Conservation (phyloP, 2,329 filamentous ascomycete genomes). For the Penicillium sumatraense region DNA sequence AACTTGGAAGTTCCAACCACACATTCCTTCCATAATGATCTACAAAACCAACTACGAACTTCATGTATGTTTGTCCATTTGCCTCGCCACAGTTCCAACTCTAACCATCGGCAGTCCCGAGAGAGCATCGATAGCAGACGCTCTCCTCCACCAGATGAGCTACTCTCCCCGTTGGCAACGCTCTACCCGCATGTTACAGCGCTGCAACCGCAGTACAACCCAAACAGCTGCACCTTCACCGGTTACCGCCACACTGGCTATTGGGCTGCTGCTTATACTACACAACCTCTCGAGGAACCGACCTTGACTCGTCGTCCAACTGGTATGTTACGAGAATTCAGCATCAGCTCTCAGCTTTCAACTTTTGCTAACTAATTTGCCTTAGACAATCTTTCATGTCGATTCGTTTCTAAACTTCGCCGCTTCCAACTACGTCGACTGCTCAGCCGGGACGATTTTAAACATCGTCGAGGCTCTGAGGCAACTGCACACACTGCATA, state of each 20-base stretch:
- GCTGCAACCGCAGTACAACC: slow-evolving; percentile 39
- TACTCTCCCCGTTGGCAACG: slow-evolving; percentile 36
- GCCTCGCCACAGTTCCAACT: not conserved
- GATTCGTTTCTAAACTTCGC: slow-evolving; percentile 39
- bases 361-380: slow-evolving; percentile 13
- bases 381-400: slow-evolving; percentile 31
- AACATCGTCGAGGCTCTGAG: slow-evolving; percentile 25
- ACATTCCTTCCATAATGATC: slow-evolving; percentile 30
- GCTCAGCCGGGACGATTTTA: slow-evolving; percentile 38
- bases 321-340: slow-evolving; percentile 27
- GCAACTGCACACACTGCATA: slow-evolving; percentile 7
- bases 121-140: slow-evolving; percentile 33
- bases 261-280: slow-evolving; percentile 38
- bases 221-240: slow-evolving; percentile 32
- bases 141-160: slow-evolving; percentile 33
- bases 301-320: slow-evolving; percentile 26
- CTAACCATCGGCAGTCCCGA: slow-evolving; percentile 25
- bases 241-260: slow-evolving; percentile 35
- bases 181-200: slow-evolving; percentile 45
- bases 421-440: slow-evolving; percentile 35
- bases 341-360: not conserved
- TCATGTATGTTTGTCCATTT: slow-evolving; percentile 34
- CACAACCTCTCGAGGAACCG: slow-evolving; percentile 28
- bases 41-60: slow-evolving; percentile 48
- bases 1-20: not conserved